A percentile compares a stretch with the other conserved stretches of the same genome.
phyloP scores from a whole-genome alignment of 2,329 filamentous ascomycete genomes.

The Fusarium sp. region DNA sequence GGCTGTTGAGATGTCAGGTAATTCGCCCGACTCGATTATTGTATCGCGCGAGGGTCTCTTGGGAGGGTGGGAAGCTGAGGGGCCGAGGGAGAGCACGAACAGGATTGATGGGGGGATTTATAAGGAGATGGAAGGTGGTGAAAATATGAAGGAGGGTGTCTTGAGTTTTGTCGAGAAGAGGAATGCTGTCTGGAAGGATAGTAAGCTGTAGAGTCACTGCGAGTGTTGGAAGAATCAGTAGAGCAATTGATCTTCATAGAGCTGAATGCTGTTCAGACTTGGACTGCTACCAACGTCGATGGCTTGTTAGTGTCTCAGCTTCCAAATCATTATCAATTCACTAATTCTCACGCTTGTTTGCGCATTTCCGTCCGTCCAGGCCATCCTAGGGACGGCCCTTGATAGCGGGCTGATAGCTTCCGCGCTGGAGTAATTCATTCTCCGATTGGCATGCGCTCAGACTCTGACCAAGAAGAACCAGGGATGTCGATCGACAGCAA shows the following conservation, averaged over 20 bases:
- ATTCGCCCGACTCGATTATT: slow-evolving; percentile 79
- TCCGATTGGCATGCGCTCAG: slow-evolving; percentile 24
- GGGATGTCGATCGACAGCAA: slow-evolving; percentile 18
- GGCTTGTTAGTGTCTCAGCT: slow-evolving; percentile 6
- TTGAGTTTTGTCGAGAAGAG: slow-evolving; percentile 80
- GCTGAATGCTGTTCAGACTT: not conserved
- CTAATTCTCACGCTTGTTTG: not conserved
- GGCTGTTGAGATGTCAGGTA: slow-evolving; percentile 67
- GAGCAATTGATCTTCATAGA: not conserved
- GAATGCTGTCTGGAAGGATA: slow-evolving; percentile 71
- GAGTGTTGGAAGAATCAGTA: not conserved
- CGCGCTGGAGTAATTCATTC: slow-evolving; percentile 6
- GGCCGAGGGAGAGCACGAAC: slow-evolving; percentile 69
- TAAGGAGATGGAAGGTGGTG: slow-evolving; percentile 66
- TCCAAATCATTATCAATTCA: not conserved
- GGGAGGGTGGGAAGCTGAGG: slow-evolving; percentile 74
- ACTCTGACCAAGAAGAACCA: not conserved
- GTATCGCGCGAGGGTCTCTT: slow-evolving; percentile 76
- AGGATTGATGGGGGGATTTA: slow-evolving; percentile 66
- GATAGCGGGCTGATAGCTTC: slow-evolving; percentile 26
- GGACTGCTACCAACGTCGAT: slow-evolving; percentile 27
- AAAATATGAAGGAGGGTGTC: slow-evolving; percentile 79
- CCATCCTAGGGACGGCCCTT: slow-evolving; percentile 35
- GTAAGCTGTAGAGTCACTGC: slow-evolving; percentile 60
- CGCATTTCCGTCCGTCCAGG: not conserved